A percentile compares a stretch with the other conserved stretches of the same genome.
Conservation (phyloP, 306 rosid species). For the Cucumis hystrix region DNA sequence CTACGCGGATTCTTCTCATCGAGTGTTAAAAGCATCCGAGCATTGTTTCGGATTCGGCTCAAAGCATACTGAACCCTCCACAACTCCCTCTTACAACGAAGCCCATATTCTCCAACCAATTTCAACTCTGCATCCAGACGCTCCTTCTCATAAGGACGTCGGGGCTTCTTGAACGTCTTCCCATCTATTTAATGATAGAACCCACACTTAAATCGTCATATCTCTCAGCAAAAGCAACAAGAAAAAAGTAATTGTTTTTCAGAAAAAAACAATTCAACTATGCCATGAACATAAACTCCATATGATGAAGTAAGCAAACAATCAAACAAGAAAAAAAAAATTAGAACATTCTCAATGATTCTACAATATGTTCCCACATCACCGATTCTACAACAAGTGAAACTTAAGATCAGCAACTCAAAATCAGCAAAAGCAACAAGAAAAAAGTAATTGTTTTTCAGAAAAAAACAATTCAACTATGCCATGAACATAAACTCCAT, state of each 20-base stretch:
- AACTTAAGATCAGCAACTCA: not conserved
- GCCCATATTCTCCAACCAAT: conserved; percentile 3
- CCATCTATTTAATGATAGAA: not conserved
- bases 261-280: not conserved
- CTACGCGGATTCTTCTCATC: conserved; percentile 1
- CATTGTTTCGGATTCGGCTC: conserved; percentile 5
- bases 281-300: not conserved
- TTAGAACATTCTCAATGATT: no score
- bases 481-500: not conserved
- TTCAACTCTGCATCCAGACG: not conserved
- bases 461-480: not conserved
- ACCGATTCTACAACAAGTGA: not conserved
- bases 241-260: not conserved
- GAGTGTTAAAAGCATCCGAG: not conserved
- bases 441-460: no score
- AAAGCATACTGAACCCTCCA: conserved; percentile 2
- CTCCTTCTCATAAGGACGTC: conserved; percentile 7
- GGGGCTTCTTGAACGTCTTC: conserved; percentile 2
- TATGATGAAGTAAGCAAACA: not conserved
- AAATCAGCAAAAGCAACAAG: not conserved
- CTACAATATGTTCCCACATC: not conserved
- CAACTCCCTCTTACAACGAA: conserved; percentile 3
- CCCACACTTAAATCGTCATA: not conserved
- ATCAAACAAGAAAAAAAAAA: no score
- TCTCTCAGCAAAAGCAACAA: not conserved